phyloP scores from a whole-genome alignment of 495 filamentous ascomycete species.

The Sphaerosporella brunnea region DNA sequence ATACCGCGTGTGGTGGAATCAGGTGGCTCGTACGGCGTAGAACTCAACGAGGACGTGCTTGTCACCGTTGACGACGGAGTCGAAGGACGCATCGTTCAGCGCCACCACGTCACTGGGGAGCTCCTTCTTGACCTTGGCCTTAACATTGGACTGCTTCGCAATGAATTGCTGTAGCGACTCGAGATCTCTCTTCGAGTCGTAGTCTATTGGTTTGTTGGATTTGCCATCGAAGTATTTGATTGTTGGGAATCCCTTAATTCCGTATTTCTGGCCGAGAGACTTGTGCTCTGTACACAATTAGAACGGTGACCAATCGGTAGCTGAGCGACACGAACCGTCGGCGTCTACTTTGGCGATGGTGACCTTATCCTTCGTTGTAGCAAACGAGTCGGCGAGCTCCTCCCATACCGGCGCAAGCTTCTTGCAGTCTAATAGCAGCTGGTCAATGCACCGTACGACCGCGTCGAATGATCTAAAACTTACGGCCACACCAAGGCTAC shows the following conservation, averaged over 20 bases:
- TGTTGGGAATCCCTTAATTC: slow-evolving; percentile 87
- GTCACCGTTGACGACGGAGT: slow-evolving; percentile 52
- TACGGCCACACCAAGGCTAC: slow-evolving; percentile 73
- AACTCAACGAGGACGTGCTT: slow-evolving; percentile 92
- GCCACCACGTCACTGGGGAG: slow-evolving; percentile 56
- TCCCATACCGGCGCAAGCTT: slow-evolving; percentile 87
- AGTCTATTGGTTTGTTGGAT: slow-evolving; percentile 70
- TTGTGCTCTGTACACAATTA: slow-evolving; percentile 40
- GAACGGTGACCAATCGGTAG: neutral
- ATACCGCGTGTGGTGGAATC: neutral
- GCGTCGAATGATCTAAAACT: slow-evolving; percentile 2
- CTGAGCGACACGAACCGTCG: slow-evolving; percentile 32
- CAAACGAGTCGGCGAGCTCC: slow-evolving; percentile 62
- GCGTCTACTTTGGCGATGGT: slow-evolving; percentile 91
- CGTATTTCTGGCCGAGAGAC: slow-evolving; percentile 62
- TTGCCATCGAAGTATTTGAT: slow-evolving; percentile 98
- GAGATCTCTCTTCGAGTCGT: slow-evolving; percentile 70
- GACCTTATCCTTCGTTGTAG: slow-evolving; percentile 61
- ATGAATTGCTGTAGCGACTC: slow-evolving; percentile 71
- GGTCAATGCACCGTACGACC: neutral
- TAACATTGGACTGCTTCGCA: slow-evolving; percentile 70
- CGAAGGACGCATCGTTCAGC: slow-evolving; percentile 63
- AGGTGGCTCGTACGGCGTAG: slow-evolving; percentile 21
- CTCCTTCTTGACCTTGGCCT: slow-evolving; percentile 51
- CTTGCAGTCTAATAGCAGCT: slow-evolving; percentile 57